phyloP scores from a whole-genome alignment of 768 basidiomycete species.

The Russula sp. region DNA sequence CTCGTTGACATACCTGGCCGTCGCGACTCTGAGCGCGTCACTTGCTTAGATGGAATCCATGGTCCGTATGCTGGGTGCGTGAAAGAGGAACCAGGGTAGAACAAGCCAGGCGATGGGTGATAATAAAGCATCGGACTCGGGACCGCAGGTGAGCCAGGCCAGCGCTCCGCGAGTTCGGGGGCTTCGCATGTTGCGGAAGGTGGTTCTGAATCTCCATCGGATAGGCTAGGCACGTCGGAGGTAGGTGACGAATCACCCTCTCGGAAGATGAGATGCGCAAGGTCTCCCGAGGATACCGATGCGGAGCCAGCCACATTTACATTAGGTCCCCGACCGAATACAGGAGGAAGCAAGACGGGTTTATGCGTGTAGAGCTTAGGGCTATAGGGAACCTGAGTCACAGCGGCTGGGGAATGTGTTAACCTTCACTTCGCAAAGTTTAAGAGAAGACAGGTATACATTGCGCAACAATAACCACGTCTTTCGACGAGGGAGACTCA shows the following conservation, averaged over 20 bases:
- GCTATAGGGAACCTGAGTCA: neutral
- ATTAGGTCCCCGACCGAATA: neutral
- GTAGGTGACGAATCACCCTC: neutral
- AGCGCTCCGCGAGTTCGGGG: conserved; percentile 19
- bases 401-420: neutral
- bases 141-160: conserved; percentile 11
- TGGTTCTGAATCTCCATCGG: conserved; percentile 16
- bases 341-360: neutral
- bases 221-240: conserved; percentile 18
- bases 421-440: neutral
- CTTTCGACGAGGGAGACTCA: neutral
- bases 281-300: neutral
- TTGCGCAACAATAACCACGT: neutral
- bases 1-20: conserved; percentile 9
- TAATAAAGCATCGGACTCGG: conserved; percentile 8
- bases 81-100: conserved; percentile 10
- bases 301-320: neutral
- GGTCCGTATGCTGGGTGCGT: conserved; percentile 1
- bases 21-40: conserved; percentile 4
- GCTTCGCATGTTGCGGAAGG: conserved; percentile 14
- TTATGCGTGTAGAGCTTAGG: neutral
- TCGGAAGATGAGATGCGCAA: conserved; percentile 7
- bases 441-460: neutral
- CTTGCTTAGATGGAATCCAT: neutral
- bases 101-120: conserved; percentile 5